Base-by-base conservation (phyloP, 2,329 filamentous ascomycete genomes). In the Colletotrichum cuscutae region DNA sequence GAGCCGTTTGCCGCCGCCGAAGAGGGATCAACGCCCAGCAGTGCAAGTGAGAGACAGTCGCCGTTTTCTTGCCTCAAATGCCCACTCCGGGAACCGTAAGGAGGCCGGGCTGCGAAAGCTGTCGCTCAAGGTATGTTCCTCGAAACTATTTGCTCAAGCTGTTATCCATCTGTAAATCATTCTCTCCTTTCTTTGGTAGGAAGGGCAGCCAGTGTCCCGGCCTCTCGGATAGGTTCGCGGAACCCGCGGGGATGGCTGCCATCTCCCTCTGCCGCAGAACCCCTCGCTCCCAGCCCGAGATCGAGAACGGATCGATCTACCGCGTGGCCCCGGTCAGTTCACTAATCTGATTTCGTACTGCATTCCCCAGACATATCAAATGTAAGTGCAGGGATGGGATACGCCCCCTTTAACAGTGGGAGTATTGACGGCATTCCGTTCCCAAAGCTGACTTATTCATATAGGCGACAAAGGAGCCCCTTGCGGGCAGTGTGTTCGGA, bases 401-500 rank as follows among this genome's bases (percentile, higher is more conserved):
- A 13, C 2, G 4, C 7, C 15, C 12, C 22, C 11, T 5, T 9
- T 22, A 0, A 22, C 30, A 37, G 24, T 28, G 13, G 22, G 6
- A 42, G 12, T 12, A 6, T 15, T 26, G n/a, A 3, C 22, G 13
- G 32, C 5, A 24, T 37, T 5, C 30, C 4, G 30, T 9, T 35
- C 9, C 37, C 19, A 22, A 6, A 22, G 9, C 56, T 58, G 56
- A 58, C 24, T 19, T 26, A 22, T 26, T 28, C 5, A 15, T 12
- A 8, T 2, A 71, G 68, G 68, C n/a, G 62, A 71, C 13, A 71
- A 71, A 57, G 68, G 56, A 24, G 68, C 65, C n/a, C 68, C 68
- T 7, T 67, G 68, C 4, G 62, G 62, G 24, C 62, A 71, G 9
- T 71, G 54, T 42, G 46, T 61, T 7, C 60, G n/a, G 5, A 67